Percentiles rank a stretch among this genome's conserved stretches.
These are phyloP conservation scores for Draba incana DNA, from an alignment of 345 rosid genomes.

Conservation along the genomic window DNA sequence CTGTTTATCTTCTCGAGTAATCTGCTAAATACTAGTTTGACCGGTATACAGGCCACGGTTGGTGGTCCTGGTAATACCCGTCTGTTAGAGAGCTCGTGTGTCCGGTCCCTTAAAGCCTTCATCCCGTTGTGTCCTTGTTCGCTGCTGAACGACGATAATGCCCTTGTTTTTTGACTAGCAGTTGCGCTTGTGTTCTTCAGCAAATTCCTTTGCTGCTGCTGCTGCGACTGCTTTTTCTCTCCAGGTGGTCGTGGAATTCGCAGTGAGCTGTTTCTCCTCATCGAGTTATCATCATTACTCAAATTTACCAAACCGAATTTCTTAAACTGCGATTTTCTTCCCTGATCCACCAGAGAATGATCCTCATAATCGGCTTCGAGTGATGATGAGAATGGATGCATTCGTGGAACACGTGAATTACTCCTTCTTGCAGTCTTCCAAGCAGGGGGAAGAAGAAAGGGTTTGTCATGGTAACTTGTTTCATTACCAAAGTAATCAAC, in stretches of 20 bases:
- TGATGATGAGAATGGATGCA: slow-evolving; percentile 50
- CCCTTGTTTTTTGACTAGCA: slow-evolving; percentile 80
- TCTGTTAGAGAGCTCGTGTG: slow-evolving; percentile 65
- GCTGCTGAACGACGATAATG: slow-evolving; percentile 73
- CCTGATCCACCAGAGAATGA: slow-evolving; percentile 46
- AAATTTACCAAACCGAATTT: slow-evolving; percentile 46
- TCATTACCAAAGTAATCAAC: slow-evolving; percentile 51
- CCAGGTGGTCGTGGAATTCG: slow-evolving; percentile 49
- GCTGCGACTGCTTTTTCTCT: slow-evolving; percentile 51
- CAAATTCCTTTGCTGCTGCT: slow-evolving; percentile 51
- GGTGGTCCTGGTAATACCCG: slow-evolving; percentile 70
- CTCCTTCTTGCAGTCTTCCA: slow-evolving; percentile 97
- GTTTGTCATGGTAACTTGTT: slow-evolving; percentile 54
- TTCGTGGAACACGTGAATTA: slow-evolving; percentile 77
- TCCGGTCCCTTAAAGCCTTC: slow-evolving; percentile 44
- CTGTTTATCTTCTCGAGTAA: slow-evolving; percentile 98
- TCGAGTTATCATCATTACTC: slow-evolving; percentile 47
- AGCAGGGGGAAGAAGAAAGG: slow-evolving; percentile 59
- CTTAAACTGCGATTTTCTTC: slow-evolving; percentile 47
- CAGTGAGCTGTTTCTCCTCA: slow-evolving; percentile 48
- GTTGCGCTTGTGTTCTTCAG: slow-evolving; percentile 60
- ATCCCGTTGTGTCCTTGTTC: slow-evolving; percentile 51
- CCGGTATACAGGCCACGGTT: slow-evolving; percentile 96
- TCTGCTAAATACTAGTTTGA: slow-evolving; percentile 93
- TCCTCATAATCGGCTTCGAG: slow-evolving; percentile 51